phyloP scores from a whole-genome alignment of 129 eudicot species.

The Heracleum sosnowskyi region DNA sequence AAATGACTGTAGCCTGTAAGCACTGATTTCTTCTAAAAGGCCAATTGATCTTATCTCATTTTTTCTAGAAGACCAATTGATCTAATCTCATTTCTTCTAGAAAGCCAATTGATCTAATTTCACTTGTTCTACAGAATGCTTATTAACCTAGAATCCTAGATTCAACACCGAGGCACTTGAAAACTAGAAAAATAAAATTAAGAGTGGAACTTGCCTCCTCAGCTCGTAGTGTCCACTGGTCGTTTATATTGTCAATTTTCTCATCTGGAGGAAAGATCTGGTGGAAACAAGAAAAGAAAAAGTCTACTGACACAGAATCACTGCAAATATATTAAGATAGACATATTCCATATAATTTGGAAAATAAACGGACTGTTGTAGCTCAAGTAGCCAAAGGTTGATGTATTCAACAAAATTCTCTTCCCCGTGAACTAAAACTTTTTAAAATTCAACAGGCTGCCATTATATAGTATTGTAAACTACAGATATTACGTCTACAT shows the following conservation, averaged over 20 bases:
- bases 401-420: neutral
- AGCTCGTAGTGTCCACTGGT: too few species aligned
- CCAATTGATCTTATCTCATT: too few species aligned
- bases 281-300: constrained; percentile 1
- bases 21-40: neutral
- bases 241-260: constrained; percentile 70
- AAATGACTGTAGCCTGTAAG: neutral
- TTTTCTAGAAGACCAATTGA: too few species aligned
- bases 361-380: neutral
- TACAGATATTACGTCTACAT: too few species aligned
- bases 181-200: neutral
- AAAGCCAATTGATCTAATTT: neutral
- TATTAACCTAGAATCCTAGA: neutral
- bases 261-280: constrained; percentile 70
- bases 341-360: neutral
- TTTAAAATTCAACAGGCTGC: too few species aligned
- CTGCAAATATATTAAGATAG: neutral
- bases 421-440: neutral
- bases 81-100: too few species aligned
- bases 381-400: neutral
- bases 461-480: too few species aligned
- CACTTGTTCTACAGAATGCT: neutral
- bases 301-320: neutral
- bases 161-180: neutral
- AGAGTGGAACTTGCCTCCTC: constrained; percentile 56